Percentiles rank a stretch among this genome's conserved stretches.
These are phyloP conservation scores for Sequoia sempervirens DNA, from an alignment of 75 land plant genomes.

Conservation along the genomic window DNA sequence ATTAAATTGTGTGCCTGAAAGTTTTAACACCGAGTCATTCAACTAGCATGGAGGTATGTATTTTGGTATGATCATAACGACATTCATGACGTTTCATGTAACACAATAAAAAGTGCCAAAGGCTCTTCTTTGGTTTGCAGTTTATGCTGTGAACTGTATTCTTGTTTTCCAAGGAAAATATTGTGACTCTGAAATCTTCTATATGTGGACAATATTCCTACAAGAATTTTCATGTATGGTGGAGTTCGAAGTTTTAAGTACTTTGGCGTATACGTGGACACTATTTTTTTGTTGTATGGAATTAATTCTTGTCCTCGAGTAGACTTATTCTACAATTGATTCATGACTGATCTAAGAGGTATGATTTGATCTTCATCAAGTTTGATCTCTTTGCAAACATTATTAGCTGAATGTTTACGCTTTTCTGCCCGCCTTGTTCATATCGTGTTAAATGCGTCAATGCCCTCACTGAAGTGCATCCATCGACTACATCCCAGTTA, in stretches of 20 bases:
- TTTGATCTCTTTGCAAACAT: too few species aligned
- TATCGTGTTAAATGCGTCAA: background rate
- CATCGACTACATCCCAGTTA: too few species aligned
- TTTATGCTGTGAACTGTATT: constrained; percentile 3
- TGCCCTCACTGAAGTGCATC: too few species aligned
- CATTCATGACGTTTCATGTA: background rate
- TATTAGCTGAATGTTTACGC: too few species aligned
- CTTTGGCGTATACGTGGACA: background rate
- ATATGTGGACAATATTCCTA: background rate
- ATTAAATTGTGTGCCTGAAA: background rate
- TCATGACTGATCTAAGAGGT: too few species aligned
- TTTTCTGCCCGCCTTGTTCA: too few species aligned
- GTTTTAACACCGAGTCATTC: background rate
- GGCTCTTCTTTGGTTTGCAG: constrained; percentile 1
- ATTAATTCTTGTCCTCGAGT: background rate
- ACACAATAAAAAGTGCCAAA: constrained; percentile 3
- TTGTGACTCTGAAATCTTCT: background rate
- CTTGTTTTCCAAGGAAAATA: background rate
- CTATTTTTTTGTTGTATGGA: background rate
- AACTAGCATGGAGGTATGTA: background rate
- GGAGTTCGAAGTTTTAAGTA: background rate
- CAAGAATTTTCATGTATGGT: background rate
- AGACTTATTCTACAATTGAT: background rate
- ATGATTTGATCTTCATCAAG: too few species aligned
- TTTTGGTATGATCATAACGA: background rate